Base-by-base conservation (phyloP, 495 filamentous ascomycete genomes). In the Podospora didyma region DNA sequence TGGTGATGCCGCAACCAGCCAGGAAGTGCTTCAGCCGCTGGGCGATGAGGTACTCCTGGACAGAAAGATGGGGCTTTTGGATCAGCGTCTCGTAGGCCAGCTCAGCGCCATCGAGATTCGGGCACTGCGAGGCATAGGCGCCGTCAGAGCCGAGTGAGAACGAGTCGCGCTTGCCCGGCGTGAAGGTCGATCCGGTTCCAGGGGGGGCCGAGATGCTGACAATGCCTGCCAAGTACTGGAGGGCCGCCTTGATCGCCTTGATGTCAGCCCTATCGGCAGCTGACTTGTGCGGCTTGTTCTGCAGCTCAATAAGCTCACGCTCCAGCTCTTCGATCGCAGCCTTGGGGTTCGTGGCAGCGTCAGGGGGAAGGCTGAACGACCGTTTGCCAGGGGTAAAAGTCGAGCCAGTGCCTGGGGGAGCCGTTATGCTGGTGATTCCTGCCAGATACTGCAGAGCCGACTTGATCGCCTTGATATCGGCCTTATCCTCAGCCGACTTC, bases 1-100 rank as follows among this genome's bases (percentile, higher is more conserved):
- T 73, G 46, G 50, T 62, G 58, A 72, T 67, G 55, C 72, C 72
- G 60, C 72, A 75, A 45, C 65, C 69, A 34, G 53, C 39, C 52
- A 72, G 70, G 49, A 73, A 67, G 61, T 68, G 64, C 46, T 60
- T 60, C n/a, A 67, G 54, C 53, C 61, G 26, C 49, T 60, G 14
- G 51, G 69, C 67, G 31, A 62, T 61, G 53, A 59, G 49, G 26
- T 60, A 53, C 54, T 71, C 66, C 28, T 67, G 46, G 19, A 57
- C 57, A 10, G 63, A 46, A 28, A 53, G 65, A 50, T 65, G 57
- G 35, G 59, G 51, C 31, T 65, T 66, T 49, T 62, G 56, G 46
- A 64, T 39, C n/a, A 61, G 58, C n/a, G 21, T 23, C 51, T 64
- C 26, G 10, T 62, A 50, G 16, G 63, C 59, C 14, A 53, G 45